Percentiles rank a stretch among this genome's conserved stretches.
Evolutionary conservation across 2,329 filamentous ascomycete genomes (phyloP).

Genomic region (Arthrobotrys sinensis): DNA sequence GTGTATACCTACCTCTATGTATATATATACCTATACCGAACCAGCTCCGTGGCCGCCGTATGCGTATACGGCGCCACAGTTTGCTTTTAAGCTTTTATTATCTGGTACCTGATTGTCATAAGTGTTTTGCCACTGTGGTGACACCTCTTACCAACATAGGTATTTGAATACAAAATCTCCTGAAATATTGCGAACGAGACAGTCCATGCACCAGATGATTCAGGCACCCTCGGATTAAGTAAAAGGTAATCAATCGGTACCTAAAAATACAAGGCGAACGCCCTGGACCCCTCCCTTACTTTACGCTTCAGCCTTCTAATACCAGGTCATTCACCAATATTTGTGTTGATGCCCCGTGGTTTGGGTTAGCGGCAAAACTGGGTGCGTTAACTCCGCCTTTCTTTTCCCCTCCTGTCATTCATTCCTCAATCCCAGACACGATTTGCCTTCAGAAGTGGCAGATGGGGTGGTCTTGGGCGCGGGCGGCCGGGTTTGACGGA

Average conservation of each 20-base stretch:
- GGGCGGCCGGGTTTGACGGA: conserved; percentile 32
- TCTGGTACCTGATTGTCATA: too few relatives aligned
- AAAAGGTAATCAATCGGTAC: not conserved
- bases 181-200: not conserved
- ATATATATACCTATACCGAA: too few relatives aligned
- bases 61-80: too few relatives aligned
- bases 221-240: not conserved
- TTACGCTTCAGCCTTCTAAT: not conserved
- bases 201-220: not conserved
- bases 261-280: conserved; percentile 19
- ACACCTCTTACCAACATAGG: not conserved
- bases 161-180: not conserved
- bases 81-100: too few relatives aligned
- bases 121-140: too few relatives aligned
- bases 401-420: conserved; percentile 2
- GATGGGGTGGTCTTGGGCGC: not conserved
- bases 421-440: conserved; percentile 20
- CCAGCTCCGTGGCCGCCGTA: too few relatives aligned
- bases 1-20: too few relatives aligned
- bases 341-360: conserved; percentile 1
- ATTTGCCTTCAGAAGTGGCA: not conserved
- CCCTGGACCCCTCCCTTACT: not conserved
- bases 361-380: conserved; percentile 40
- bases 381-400: conserved; percentile 38
- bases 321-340: not conserved